Evolutionary conservation across 2,329 filamentous ascomycete genomes (phyloP).

Genomic region (Epichloe sibirici): DNA sequence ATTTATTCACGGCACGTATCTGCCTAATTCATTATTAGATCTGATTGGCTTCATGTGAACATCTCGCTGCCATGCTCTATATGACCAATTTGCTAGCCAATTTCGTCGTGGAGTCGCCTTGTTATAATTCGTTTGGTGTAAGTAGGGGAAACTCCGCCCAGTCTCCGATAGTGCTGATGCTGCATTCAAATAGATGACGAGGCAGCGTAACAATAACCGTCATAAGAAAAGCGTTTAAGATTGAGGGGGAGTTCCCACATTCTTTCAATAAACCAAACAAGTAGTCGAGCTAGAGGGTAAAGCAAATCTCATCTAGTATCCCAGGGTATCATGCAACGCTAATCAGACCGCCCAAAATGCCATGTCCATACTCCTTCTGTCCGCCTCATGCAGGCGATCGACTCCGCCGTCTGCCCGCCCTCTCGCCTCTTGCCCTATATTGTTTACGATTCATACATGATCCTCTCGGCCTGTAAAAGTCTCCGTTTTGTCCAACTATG

Average conservation of each 20-base stretch:
- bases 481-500: conserved; percentile 8
- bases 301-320: background rate
- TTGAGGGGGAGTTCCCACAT: too few relatives aligned
- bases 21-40: too few relatives aligned
- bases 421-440: background rate
- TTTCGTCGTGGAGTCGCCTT: too few relatives aligned
- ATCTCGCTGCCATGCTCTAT: too few relatives aligned
- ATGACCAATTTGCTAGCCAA: too few relatives aligned
- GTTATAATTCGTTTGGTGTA: too few relatives aligned
- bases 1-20: too few relatives aligned
- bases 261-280: too few relatives aligned
- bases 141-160: conserved; percentile 7
- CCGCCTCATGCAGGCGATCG: background rate
- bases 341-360: background rate
- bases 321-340: conserved; percentile 2
- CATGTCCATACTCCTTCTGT: background rate
- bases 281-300: background rate
- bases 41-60: too few relatives aligned
- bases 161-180: too few relatives aligned
- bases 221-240: too few relatives aligned
- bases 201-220: background rate
- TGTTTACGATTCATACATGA: background rate
- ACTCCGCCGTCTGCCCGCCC: background rate
- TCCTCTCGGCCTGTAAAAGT: conserved; percentile 16
- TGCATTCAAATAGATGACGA: background rate